Base-by-base conservation (phyloP, 768 basidiomycete species). In the Gautieria morchelliformis region DNA sequence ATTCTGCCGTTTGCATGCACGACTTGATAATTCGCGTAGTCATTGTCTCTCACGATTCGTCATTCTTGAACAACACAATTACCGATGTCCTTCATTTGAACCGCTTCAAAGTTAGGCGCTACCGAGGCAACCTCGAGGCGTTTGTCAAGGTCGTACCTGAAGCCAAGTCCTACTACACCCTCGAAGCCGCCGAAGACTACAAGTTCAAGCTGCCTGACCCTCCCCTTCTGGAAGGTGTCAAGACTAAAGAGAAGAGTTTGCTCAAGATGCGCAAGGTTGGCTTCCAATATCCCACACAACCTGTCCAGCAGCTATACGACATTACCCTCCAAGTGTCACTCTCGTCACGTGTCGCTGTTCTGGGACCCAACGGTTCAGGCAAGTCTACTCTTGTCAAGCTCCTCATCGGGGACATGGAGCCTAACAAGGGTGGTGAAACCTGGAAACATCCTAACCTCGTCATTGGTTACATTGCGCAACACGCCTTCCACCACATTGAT, bases 401-500 rank as follows among this genome's bases (percentile, higher is more conserved):
- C 57, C 84, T 97, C 69, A 95, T 91, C 61, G 94, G 93, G 63
- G 94, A 97, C 72, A 88, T 89, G 80, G 94, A 97, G 74, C 79
- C 89, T 62, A 96, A 96, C 83, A 87, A 84, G 76, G 90, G 90
- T 61, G 94, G 94, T 79, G 91, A 93, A 74, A 85, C 88, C 74
- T 97, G 94, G 94, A 97, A 94, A 78, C 94, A 97, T 77, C 94
- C 94, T 61, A 97, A 97, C 82, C 80, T 97, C 83, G 94, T 97
- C 75, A 95, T 97, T 62, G 94, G 94, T 68, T 97, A 97, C 76
- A 94, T 97, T 63, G 94, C 94, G 42, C 94, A 97, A 74, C 94
- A 97, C 74, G 94, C 94, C 60, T 97, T 97, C 93, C 94, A 97
- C 79, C 94, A 97, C 73, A 97, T 97, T 68, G 94, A 97, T 71